These are phyloP conservation scores for Scheffersomyces parashehatae DNA, from an alignment of 1,139 yeast species.

Conservation along the genomic window DNA sequence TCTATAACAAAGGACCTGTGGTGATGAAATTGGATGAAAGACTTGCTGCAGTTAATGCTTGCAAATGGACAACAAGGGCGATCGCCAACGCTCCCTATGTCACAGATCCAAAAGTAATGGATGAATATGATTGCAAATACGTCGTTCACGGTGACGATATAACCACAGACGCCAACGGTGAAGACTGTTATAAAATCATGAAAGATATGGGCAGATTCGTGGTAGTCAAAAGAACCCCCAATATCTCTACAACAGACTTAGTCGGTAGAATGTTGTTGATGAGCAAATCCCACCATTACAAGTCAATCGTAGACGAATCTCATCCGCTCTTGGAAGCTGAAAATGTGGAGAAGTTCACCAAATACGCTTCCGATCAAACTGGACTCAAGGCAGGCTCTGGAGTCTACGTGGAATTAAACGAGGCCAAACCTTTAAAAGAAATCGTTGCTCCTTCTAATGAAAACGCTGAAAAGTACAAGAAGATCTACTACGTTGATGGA, in stretches of 20 bases:
- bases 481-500: constrained; percentile 69
- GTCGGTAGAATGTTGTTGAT: constrained; percentile 84
- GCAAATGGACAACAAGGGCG: constrained; percentile 82
- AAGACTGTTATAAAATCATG: constrained; percentile 84
- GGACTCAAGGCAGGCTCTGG: constrained; percentile 64
- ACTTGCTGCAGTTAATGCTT: constrained; percentile 78
- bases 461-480: constrained; percentile 27
- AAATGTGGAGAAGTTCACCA: constrained; percentile 36
- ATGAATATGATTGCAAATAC: constrained; percentile 69
- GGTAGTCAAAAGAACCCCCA: constrained; percentile 90
- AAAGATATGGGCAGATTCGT: constrained; percentile 85
- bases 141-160: constrained; percentile 98
- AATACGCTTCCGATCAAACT: constrained; percentile 67
- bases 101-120: constrained; percentile 85
- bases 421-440: constrained; percentile 22
- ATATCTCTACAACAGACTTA: constrained; percentile 91
- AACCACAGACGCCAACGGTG: constrained; percentile 92
- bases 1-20: constrained; percentile 84
- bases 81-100: constrained; percentile 89
- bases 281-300: constrained; percentile 59
- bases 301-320: constrained; percentile 22
- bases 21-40: constrained; percentile 87
- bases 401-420: constrained; percentile 48
- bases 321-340: constrained; percentile 38
- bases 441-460: constrained; percentile 36